phyloP scores from a whole-genome alignment of 192 early-diverging fungal species.

The Coemansia sp. region DNA sequence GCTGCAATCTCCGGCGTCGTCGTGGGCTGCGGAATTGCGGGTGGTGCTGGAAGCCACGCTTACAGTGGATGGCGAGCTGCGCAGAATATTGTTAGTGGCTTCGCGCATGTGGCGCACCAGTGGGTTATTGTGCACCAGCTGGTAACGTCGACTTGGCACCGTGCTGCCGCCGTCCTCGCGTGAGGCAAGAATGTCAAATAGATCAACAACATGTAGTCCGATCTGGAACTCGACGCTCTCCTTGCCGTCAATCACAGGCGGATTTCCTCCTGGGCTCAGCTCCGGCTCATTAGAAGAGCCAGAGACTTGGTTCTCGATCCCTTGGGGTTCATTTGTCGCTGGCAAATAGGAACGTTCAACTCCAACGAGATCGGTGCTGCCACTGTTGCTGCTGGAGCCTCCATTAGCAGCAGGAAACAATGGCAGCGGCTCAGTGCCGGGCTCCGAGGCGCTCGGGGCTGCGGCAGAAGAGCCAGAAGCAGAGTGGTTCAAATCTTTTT shows the following conservation, averaged over 20 bases:
- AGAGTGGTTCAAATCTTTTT: constrained; percentile 32
- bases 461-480: constrained; percentile 1
- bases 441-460: not conserved
- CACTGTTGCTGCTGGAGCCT: not conserved
- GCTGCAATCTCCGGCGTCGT: constrained; percentile 42
- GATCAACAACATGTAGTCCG: constrained; percentile 71
- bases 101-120: constrained; percentile 45
- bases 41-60: constrained; percentile 28
- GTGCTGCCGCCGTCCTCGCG: constrained; percentile 20
- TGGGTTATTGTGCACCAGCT: constrained; percentile 47
- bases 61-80: constrained; percentile 41
- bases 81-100: constrained; percentile 42
- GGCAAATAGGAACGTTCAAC: not conserved
- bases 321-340: not conserved
- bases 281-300: constrained; percentile 14
- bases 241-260: constrained; percentile 59
- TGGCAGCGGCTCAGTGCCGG: constrained; percentile 15
- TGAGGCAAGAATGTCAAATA: constrained; percentile 68
- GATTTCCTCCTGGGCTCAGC: constrained; percentile 12
- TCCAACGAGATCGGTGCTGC: not conserved
- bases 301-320: not conserved
- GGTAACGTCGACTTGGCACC: constrained; percentile 31
- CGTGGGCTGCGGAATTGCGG: constrained; percentile 8
- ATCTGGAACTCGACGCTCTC: constrained; percentile 68
- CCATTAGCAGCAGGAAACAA: not conserved